Conservation (phyloP, 2,329 filamentous ascomycete genomes). For the Pseudopithomyces chartarum region DNA sequence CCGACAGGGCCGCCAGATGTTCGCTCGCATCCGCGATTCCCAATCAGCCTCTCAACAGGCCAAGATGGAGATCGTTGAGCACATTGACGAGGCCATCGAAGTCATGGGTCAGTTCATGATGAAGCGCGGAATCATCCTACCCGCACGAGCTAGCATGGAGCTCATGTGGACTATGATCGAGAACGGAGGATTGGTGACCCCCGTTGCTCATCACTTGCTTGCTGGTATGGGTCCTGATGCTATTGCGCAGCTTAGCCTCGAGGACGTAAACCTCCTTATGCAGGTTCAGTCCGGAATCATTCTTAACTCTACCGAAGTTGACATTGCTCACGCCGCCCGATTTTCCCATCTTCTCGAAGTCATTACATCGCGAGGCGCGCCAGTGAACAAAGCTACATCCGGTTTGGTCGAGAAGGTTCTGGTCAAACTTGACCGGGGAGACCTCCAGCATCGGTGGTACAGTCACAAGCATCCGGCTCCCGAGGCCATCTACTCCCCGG, state of each 20-base stretch:
- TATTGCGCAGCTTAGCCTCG: constrained; percentile 60
- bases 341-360: constrained; percentile 67
- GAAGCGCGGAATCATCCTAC: constrained; percentile 56
- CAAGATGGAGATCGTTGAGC: constrained; percentile 67
- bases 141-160: constrained; percentile 61
- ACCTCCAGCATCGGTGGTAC: constrained; percentile 62
- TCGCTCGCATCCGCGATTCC: constrained; percentile 75
- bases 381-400: constrained; percentile 61
- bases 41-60: constrained; percentile 54
- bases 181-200: constrained; percentile 65
- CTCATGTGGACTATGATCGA: constrained; percentile 69
- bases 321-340: constrained; percentile 63
- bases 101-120: constrained; percentile 65
- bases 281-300: constrained; percentile 63
- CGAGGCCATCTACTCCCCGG: constrained; percentile 53
- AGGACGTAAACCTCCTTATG: constrained; percentile 63
- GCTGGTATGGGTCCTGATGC: constrained; percentile 64
- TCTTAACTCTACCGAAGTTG: constrained; percentile 52
- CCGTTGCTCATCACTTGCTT: constrained; percentile 64
- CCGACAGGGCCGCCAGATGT: constrained; percentile 81
- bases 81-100: constrained; percentile 85
- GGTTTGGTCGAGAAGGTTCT: constrained; percentile 64
- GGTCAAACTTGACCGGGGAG: constrained; percentile 56
- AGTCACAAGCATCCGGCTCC: constrained; percentile 57
- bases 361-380: constrained; percentile 57